Conservation (phyloP, 2,329 filamentous ascomycete genomes). For the Cephalotrichum gorgonifer region DNA sequence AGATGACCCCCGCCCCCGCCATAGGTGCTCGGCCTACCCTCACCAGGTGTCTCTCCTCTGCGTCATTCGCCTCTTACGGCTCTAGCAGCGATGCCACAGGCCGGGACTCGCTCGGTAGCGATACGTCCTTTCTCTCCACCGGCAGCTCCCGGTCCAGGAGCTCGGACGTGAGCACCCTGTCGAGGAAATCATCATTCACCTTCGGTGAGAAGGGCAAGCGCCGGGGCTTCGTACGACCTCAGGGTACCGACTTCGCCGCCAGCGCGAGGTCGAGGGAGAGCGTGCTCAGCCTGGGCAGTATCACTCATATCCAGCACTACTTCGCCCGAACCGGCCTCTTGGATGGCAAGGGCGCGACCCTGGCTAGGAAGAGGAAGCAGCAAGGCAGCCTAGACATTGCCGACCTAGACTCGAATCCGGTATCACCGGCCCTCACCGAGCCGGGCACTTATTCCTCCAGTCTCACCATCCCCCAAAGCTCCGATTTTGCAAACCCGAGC, state of each 20-base stretch:
- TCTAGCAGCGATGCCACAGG: slow-evolving; percentile 37
- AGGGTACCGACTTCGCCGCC: slow-evolving; percentile 79
- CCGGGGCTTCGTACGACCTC: slow-evolving; percentile 78
- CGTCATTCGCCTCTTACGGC: slow-evolving; percentile 47
- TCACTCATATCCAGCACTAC: slow-evolving; percentile 95
- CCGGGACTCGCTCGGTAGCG: slow-evolving; percentile 46
- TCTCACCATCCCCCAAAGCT: slow-evolving; percentile 48
- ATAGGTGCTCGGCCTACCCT: slow-evolving; percentile 48
- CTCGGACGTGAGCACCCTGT: slow-evolving; percentile 28
- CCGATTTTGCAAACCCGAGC: slow-evolving; percentile 35
- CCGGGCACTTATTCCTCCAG: slow-evolving; percentile 44
- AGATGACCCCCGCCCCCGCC: slow-evolving; percentile 50
- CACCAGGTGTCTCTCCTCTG: slow-evolving; percentile 53
- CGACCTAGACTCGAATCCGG: slow-evolving; percentile 26
- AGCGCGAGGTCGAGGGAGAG: slow-evolving; percentile 87
- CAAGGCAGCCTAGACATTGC: slow-evolving; percentile 49
- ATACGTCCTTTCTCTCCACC: slow-evolving; percentile 55
- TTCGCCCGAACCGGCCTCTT: slow-evolving; percentile 89
- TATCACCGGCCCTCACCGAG: slow-evolving; percentile 26
- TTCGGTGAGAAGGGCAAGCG: slow-evolving; percentile 36
- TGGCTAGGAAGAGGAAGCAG: slow-evolving; percentile 61
- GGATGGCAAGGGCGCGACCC: slow-evolving; percentile 83
- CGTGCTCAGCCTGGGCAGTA: slow-evolving; percentile 91
- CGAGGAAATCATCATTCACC: slow-evolving; percentile 9
- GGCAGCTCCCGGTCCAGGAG: slow-evolving; percentile 38